Evolutionary conservation across 106 monocot genomes (phyloP), one percentile per base, ranked within the genome.

Genomic region (Allium cepa): DNA sequence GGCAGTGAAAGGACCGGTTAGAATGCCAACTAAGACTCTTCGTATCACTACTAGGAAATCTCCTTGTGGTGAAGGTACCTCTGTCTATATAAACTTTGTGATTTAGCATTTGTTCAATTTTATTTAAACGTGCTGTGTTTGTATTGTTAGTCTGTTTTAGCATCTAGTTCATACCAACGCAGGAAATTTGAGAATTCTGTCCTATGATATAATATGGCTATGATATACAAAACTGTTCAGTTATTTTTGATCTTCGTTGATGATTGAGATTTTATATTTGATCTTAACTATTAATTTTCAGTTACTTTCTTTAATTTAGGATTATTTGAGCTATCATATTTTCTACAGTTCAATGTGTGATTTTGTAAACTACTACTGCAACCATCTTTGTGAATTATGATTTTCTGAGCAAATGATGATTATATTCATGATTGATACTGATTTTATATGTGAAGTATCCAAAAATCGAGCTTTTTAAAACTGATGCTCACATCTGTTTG

Each of bases 21-120:
- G 90, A 69, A 91, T 91, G 76, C 90, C 90, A 45, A 91, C 90
- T 56, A 91, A 86, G 69, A 83, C 84, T 58, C 83, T 91, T 63
- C 10, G 82, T 57, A 91, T 91, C 59, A 91, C 90, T 62, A 91
- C 90, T 59, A 66, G 90, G 73, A 91, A 91, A 64, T 81, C 83
- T 16, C 86, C 90, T 47, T 91, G 90, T 61, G 86, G 90, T 17
- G 90, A 91, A 91, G 90, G 90, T 91, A 63, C 5, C 3, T 36
- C 3, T 4, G 36, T 36, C 5, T 36, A 36, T n/a, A n/a, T 36
- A 5, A 36, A 36, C 36, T 36, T 36, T 36, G 5, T 36, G 3
- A 22, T 36, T 36, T 36, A 36, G 36, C 5, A 5, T 36, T 4
- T 36, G 36, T 36, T 36, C 36, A 36, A 36, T 36, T 36, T 36